A percentile compares a stretch with the other conserved stretches of the same genome.
Evolutionary conservation across 768 basidiomycete genomes (phyloP).

Genomic region (Termitomyces sp.): DNA sequence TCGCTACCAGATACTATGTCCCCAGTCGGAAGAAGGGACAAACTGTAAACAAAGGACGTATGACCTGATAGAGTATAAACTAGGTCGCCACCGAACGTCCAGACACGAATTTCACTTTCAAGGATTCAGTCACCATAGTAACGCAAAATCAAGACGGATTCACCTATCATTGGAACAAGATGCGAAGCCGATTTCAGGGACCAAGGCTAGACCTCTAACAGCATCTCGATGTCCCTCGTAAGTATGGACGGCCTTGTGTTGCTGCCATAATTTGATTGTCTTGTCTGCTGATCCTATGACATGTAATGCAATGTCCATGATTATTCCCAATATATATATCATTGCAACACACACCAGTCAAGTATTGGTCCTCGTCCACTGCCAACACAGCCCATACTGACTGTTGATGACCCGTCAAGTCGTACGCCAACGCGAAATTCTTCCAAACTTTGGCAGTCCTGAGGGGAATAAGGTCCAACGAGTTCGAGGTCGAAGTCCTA

Average conservation of each 20-base stretch:
- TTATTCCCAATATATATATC: background rate
- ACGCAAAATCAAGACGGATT: constrained; percentile 9
- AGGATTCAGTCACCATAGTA: background rate
- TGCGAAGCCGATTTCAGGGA: constrained; percentile 88
- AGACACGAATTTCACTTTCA: constrained; percentile 83
- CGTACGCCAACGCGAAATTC: constrained; percentile 63
- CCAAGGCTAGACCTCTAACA: constrained; percentile 76
- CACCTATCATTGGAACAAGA: constrained; percentile 95
- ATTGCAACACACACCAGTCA: constrained; percentile 61
- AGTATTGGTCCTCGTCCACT: constrained; percentile 64
- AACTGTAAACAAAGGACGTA: constrained; percentile 93
- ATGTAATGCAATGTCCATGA: background rate
- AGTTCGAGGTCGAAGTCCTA: constrained; percentile 3
- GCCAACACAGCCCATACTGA: constrained; percentile 93
- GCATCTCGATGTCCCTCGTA: constrained; percentile 88
- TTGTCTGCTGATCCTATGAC: constrained; percentile 85
- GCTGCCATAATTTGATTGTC: constrained; percentile 84
- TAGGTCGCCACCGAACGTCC: constrained; percentile 78
- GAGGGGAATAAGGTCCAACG: background rate
- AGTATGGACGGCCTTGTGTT: constrained; percentile 67
- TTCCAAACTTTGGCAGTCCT: constrained; percentile 96
- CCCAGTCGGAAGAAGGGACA: constrained; percentile 77
- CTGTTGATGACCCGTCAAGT: constrained; percentile 81
- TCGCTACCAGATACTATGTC: constrained; percentile 89
- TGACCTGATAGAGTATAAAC: constrained; percentile 85